Evolutionary conservation across 139 green algal species (phyloP).

Genomic region (Picochlorum sp.): DNA sequence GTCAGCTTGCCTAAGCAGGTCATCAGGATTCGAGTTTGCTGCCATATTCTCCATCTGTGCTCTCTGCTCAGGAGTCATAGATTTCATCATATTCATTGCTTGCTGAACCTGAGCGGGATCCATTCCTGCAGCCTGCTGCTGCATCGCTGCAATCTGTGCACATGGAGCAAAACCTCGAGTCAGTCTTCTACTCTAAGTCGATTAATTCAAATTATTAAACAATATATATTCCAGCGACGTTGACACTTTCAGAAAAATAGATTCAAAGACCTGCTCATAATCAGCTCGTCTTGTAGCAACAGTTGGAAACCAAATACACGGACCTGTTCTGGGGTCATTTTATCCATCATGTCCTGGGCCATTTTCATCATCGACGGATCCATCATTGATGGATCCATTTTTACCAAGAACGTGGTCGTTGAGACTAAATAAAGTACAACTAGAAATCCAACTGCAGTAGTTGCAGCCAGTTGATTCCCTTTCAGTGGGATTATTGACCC

Average conservation of each 20-base stretch:
- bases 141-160: constrained; percentile 26
- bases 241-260: no score
- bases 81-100: constrained; percentile 19
- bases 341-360: constrained; percentile 24
- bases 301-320: background rate
- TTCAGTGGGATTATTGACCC: no score
- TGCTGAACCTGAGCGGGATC: constrained; percentile 15
- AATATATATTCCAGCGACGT: no score
- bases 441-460: no score
- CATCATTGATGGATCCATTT: constrained; percentile 4
- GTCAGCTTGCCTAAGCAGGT: background rate
- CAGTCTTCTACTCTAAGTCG: no score
- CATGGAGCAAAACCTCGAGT: no score
- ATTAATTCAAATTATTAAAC: no score
- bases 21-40: constrained; percentile 2
- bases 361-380: constrained; percentile 21
- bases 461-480: no score
- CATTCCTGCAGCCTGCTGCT: constrained; percentile 19
- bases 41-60: background rate
- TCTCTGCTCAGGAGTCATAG: constrained; percentile 5
- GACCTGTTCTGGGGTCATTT: constrained; percentile 34
- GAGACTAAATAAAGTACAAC: no score
- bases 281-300: background rate
- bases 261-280: background rate
- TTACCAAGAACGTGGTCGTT: no score